Evolutionary conservation across 1,139 yeast genomes (phyloP).

Genomic region (Saccharomyces hybrid): DNA sequence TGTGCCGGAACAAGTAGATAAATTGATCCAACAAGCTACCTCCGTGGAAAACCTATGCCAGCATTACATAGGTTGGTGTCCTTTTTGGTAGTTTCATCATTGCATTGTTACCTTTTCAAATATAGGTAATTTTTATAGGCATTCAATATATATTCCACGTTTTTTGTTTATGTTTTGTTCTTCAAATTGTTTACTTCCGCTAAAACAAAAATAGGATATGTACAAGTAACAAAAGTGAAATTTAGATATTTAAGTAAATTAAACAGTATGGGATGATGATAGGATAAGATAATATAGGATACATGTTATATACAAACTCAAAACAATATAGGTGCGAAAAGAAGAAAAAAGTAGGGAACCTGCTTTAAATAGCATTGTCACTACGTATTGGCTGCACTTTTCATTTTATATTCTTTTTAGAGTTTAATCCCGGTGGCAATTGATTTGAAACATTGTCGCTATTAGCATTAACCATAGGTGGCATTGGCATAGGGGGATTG

Average conservation of each 20-base stretch:
- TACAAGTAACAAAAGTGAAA: neutral
- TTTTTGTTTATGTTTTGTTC: neutral
- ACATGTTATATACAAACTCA: constrained; percentile 1
- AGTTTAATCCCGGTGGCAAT: neutral
- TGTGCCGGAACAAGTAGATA: constrained; percentile 87
- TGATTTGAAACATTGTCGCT: neutral
- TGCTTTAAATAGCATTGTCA: neutral
- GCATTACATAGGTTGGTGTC: constrained; percentile 98
- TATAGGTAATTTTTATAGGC: neutral
- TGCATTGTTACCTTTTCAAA: neutral
- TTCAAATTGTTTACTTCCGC: neutral
- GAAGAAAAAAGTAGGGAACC: neutral
- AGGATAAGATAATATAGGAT: neutral
- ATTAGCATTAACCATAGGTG: neutral
- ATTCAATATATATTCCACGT: neutral
- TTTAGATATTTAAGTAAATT: neutral
- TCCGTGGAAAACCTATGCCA: constrained; percentile 93
- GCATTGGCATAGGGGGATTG: neutral
- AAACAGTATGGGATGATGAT: neutral
- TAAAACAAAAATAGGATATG: neutral
- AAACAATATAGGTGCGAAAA: neutral
- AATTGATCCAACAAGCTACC: constrained; percentile 90
- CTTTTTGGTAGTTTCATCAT: constrained; percentile 65
- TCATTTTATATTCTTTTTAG: neutral
- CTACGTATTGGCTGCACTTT: neutral